A percentile compares a stretch with the other conserved stretches of the same genome.
phyloP scores from a whole-genome alignment of 1,139 yeast species.

The Sugiyamaella castrensis region DNA sequence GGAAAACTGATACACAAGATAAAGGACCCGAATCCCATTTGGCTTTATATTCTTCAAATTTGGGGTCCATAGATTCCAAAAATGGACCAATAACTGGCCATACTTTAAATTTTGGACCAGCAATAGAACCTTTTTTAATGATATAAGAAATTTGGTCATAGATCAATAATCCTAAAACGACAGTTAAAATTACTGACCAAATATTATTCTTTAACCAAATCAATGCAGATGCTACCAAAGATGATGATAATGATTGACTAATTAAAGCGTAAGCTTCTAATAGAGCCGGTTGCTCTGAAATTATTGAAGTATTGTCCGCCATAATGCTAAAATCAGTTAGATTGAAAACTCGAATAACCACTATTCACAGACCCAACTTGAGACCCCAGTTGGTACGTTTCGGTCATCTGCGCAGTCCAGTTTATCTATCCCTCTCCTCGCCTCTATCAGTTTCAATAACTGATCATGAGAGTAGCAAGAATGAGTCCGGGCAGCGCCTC shows the following conservation, averaged over 20 bases:
- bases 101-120: slow-evolving; percentile 80
- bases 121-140: slow-evolving; percentile 76
- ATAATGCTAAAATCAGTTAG: too few species aligned
- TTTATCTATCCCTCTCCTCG: too few species aligned
- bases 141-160: slow-evolving; percentile 84
- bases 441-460: too few species aligned
- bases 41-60: slow-evolving; percentile 85
- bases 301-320: neutral
- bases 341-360: too few species aligned
- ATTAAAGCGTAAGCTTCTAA: neutral
- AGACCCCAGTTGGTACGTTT: too few species aligned
- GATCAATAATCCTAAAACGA: slow-evolving; percentile 51
- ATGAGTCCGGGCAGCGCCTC: too few species aligned
- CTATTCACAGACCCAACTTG: too few species aligned
- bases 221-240: slow-evolving; percentile 7
- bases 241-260: slow-evolving; percentile 1
- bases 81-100: slow-evolving; percentile 98
- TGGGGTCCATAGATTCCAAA: slow-evolving; percentile 92
- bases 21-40: slow-evolving; percentile 95
- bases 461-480: too few species aligned
- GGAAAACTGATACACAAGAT: slow-evolving; percentile 95
- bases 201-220: slow-evolving; percentile 19
- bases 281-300: slow-evolving; percentile 2
- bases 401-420: too few species aligned
- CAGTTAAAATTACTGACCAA: slow-evolving; percentile 51